Conservation (phyloP, 176 grass and related monocot genomes). For the Otatea glauca region DNA sequence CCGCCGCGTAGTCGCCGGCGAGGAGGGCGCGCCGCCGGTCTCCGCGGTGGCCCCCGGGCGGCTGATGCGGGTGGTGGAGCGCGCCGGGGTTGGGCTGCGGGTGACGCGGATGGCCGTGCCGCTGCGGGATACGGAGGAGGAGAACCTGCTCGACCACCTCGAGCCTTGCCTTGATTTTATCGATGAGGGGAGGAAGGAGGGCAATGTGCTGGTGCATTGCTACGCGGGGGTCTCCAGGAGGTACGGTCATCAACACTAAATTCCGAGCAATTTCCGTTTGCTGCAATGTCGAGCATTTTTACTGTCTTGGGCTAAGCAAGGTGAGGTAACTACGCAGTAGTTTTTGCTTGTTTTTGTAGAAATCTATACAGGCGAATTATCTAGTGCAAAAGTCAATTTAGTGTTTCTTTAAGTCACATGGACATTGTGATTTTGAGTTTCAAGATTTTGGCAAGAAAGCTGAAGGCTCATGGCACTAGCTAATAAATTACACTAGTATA, state of each 20-base stretch:
- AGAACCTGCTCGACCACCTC: slow-evolving; percentile 81
- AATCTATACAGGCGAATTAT: too few species aligned
- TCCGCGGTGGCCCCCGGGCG: slow-evolving; percentile 42
- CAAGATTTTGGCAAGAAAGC: not conserved
- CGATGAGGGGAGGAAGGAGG: slow-evolving; percentile 63
- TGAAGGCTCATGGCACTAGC: not conserved
- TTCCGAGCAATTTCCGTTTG: not conserved
- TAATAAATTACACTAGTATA: not conserved
- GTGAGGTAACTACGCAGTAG: not conserved
- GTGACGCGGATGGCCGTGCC: slow-evolving; percentile 86
- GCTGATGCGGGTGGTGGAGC: slow-evolving; percentile 66
- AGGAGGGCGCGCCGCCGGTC: slow-evolving; percentile 48
- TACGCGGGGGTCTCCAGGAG: slow-evolving; percentile 87
- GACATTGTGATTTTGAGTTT: not conserved
- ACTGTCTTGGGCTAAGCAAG: not conserved
- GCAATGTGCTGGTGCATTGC: slow-evolving; percentile 82
- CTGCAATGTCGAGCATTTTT: not conserved
- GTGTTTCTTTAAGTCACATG: too few species aligned
- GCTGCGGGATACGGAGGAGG: slow-evolving; percentile 80
- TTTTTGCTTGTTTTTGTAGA: too few species aligned
- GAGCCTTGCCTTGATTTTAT: slow-evolving; percentile 77
- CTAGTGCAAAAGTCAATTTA: too few species aligned
- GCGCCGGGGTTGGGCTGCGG: slow-evolving; percentile 61
- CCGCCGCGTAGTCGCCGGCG: slow-evolving; percentile 50
- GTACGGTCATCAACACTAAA: slow-evolving; percentile 31